Percentiles rank a stretch among this genome's conserved stretches.
Conservation (phyloP, 495 filamentous ascomycete species). For the Talaromyces proteolyticus region DNA sequence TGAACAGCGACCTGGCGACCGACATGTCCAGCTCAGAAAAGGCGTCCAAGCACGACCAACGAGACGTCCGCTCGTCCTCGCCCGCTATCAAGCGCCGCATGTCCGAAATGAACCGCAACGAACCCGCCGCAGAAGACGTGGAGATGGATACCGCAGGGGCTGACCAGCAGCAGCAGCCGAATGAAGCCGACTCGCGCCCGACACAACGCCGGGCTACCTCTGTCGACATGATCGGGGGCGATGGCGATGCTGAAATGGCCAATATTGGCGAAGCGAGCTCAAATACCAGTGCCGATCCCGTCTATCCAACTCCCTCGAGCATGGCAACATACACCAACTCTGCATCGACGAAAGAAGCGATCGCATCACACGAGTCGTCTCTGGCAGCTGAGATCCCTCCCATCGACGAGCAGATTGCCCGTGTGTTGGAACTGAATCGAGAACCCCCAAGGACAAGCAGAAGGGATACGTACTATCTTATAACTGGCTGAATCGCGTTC, state of each 20-base stretch:
- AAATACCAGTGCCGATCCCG: constrained; percentile 9
- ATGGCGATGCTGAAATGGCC: constrained; percentile 13
- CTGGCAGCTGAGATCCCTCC: constrained; percentile 34
- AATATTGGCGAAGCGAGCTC: constrained; percentile 13
- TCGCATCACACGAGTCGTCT: constrained; percentile 10
- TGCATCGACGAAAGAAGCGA: constrained; percentile 10
- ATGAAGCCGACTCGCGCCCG: constrained; percentile 18
- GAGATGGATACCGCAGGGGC: constrained; percentile 16
- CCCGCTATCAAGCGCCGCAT: constrained; percentile 48
- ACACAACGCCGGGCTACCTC: constrained; percentile 9
- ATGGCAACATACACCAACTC: constrained; percentile 23
- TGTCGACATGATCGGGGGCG: constrained; percentile 17
- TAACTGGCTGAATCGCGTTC: constrained; percentile 71
- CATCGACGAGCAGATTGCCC: constrained; percentile 73
- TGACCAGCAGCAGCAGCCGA: constrained; percentile 2
- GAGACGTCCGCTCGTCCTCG: constrained; percentile 36
- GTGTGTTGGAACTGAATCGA: constrained; percentile 52
- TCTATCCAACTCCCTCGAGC: constrained; percentile 25
- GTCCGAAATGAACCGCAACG: constrained; percentile 36
- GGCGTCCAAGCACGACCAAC: constrained; percentile 13
- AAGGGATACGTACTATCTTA: constrained; percentile 74
- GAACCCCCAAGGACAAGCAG: constrained; percentile 56
- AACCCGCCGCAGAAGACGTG: constrained; percentile 20
- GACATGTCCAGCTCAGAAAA: constrained; percentile 42
- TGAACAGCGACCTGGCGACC: constrained; percentile 55